phyloP scores from a whole-genome alignment of 768 basidiomycete species.

The Amyloporia xantha region DNA sequence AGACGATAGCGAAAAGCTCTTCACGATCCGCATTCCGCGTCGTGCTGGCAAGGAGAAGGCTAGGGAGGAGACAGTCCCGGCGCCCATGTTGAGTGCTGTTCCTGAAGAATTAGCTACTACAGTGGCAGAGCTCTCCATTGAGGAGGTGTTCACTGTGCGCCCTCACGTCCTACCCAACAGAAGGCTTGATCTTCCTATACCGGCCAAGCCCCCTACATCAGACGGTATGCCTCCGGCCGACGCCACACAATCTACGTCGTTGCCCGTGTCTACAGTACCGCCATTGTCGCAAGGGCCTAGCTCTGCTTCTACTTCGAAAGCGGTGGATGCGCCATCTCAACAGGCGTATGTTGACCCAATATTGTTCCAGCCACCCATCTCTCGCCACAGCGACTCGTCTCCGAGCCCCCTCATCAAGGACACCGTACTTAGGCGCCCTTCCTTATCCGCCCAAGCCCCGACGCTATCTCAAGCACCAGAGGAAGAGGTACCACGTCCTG shows the following conservation, averaged over 20 bases:
- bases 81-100: slow-evolving; percentile 6
- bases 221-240: background rate
- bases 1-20: slow-evolving; percentile 38
- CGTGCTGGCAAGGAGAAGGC: slow-evolving; percentile 31
- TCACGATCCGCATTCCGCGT: slow-evolving; percentile 49
- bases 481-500: slow-evolving; percentile 18
- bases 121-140: slow-evolving; percentile 34
- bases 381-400: slow-evolving; percentile 1
- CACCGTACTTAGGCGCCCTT: slow-evolving; percentile 36
- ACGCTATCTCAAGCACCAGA: slow-evolving; percentile 5
- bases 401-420: slow-evolving; percentile 35
- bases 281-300: background rate
- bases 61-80: slow-evolving; percentile 8
- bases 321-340: slow-evolving; percentile 23
- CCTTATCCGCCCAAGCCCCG: slow-evolving; percentile 19
- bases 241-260: background rate
- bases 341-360: slow-evolving; percentile 12
- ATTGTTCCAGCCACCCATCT: background rate
- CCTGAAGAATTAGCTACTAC: slow-evolving; percentile 21
- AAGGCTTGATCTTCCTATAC: slow-evolving; percentile 11
- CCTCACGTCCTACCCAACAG: slow-evolving; percentile 39
- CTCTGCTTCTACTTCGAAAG: background rate
- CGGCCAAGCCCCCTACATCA: slow-evolving; percentile 3
- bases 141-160: slow-evolving; percentile 55
- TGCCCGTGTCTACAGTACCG: background rate